Conservation (phyloP, 83 land plant species). For the Diphasiastrum complanatum region DNA sequence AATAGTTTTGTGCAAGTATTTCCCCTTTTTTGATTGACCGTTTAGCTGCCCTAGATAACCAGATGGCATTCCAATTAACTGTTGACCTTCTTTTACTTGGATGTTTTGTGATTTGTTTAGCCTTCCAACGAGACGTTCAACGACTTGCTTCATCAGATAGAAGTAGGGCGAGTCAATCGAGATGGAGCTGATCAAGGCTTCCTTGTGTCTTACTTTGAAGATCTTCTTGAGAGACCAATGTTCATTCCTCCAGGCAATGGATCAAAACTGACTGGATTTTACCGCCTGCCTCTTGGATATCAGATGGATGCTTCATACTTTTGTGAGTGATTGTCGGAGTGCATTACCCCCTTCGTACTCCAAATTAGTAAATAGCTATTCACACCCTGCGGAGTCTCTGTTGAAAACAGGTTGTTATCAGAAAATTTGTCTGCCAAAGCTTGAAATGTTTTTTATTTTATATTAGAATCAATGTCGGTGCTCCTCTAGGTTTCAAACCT, state of each 20-base stretch:
- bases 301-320: slow-evolving; percentile 97
- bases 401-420: too few relatives aligned
- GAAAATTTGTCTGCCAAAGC: too few relatives aligned
- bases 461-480: too few relatives aligned
- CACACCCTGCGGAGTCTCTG: too few relatives aligned
- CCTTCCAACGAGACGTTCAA: slow-evolving; percentile 75
- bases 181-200: slow-evolving; percentile 98
- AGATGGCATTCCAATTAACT: background rate
- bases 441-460: too few relatives aligned
- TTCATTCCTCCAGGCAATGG: slow-evolving; percentile 67
- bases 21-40: too few relatives aligned
- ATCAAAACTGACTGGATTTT: slow-evolving; percentile 58
- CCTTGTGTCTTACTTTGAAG: slow-evolving; percentile 53
- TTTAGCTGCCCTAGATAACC: too few relatives aligned
- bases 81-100: background rate
- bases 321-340: slow-evolving; percentile 31
- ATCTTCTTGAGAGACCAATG: slow-evolving; percentile 70
- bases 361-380: too few relatives aligned
- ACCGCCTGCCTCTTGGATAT: slow-evolving; percentile 83
- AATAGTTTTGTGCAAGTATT: background rate
- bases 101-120: too few relatives aligned
- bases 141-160: slow-evolving; percentile 56
- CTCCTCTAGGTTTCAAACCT: too few relatives aligned
- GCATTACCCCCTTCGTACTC: too few relatives aligned
- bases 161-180: slow-evolving; percentile 40